Evolutionary conservation across 345 rosid species (phyloP), one percentile per base, ranked within the genome.

Genomic region (Acer yangbiense): DNA sequence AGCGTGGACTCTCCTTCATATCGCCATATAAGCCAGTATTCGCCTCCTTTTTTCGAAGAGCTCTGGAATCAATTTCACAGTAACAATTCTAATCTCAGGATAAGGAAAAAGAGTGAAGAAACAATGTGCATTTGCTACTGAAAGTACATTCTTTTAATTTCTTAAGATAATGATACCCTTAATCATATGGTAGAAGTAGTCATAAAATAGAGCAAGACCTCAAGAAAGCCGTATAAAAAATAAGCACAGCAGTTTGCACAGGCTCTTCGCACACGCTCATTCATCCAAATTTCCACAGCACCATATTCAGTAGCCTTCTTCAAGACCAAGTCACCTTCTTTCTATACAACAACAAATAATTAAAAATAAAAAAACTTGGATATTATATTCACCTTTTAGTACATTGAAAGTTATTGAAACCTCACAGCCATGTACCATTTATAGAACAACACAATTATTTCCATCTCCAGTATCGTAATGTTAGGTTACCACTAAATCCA

Each of bases 261-360:
- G 80, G 99, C 99, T 87, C 99, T 89, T 57, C 99, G 90, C 67
- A 90, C 97, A 0, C 97, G 97, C 77, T 95, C 99, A 41, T 95
- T 95, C 97, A 95, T 95, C 99, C 99, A 95, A 79, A 95, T 95
- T 73, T 95, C 98, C 46, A 93, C 99, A 0, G 97, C 99, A 32
- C 99, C 99, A 66, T 89, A 94, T 78, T 94, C 97, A 71, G 96
- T 91, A 20, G 99, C 99, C 92, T 91, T 96, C 88, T 96, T 96
- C 90, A 96, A 72, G 48, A 96, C 97, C 77, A 92, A 86, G 83
- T 94, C 95, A 43, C 95, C 92, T 55, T 87, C 93, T 85, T 84
- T 88, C 91, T 85, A 80, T 21, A 82, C 76, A 69, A 35, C 50
- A 66, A 35, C 48, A 74, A 87, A n/a, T n/a, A n/a, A n/a, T n/a